Conservation (phyloP, 352 stramenopile genomes). For the Globisporangium nodosum region DNA sequence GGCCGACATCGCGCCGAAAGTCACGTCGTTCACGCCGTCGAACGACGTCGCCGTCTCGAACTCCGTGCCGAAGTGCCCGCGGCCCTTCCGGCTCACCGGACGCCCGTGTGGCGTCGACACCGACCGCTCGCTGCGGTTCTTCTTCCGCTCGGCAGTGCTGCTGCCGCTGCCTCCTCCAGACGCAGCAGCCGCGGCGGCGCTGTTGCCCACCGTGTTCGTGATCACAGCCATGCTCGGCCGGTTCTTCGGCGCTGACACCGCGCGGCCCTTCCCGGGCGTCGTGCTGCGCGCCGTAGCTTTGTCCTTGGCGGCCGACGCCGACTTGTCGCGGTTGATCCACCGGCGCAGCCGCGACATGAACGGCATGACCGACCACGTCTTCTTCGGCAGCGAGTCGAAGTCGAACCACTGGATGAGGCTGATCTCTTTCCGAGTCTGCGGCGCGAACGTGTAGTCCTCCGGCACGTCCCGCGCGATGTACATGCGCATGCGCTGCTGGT, state of each 20-base stretch:
- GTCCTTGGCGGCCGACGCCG: constrained; percentile 30
- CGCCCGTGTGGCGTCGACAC: constrained; percentile 64
- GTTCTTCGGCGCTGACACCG: constrained; percentile 72
- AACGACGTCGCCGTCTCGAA: constrained; percentile 71
- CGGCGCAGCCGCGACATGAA: constrained; percentile 88
- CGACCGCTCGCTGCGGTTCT: constrained; percentile 39
- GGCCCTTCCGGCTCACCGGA: constrained; percentile 34
- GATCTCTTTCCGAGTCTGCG: constrained; percentile 95
- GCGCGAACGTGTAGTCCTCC: constrained; percentile 89
- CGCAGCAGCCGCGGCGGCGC: background rate
- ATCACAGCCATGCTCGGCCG: constrained; percentile 36
- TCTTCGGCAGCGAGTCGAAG: constrained; percentile 88
- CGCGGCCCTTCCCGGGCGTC: constrained; percentile 41
- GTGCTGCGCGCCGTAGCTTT: constrained; percentile 24
- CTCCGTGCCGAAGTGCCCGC: constrained; percentile 83
- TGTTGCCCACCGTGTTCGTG: constrained; percentile 19
- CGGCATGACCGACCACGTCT: constrained; percentile 92
- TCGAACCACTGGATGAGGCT: constrained; percentile 90
- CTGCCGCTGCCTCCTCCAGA: background rate
- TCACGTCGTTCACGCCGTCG: constrained; percentile 87
- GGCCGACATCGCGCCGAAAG: constrained; percentile 73
- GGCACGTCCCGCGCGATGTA: constrained; percentile 90
- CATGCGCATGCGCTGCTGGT: constrained; percentile 89
- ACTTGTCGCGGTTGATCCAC: constrained; percentile 86
- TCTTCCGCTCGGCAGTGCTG: constrained; percentile 24